Base-by-base conservation (phyloP, 2,329 filamentous ascomycete species). In the Talaromyces sp. region DNA sequence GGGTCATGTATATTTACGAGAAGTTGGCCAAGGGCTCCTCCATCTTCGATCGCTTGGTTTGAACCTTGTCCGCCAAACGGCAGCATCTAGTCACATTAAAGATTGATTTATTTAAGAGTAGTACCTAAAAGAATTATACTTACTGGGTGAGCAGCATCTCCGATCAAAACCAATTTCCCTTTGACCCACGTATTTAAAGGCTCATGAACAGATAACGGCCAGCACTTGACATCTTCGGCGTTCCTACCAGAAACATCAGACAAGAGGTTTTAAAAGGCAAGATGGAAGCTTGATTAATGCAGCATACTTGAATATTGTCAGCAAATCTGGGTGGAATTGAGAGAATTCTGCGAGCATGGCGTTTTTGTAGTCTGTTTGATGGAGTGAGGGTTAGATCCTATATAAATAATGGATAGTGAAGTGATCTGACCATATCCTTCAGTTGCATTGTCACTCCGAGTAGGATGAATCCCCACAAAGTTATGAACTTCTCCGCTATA, bases 1-100 rank as follows among this genome's bases (percentile, higher is more conserved):
- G 3, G 27, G n/a, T 41, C 38, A 41, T 41, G 13, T 41, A 41
- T 41, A 41, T 13, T 41, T 13, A 11, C 13, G 38, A 14, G 38
- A 13, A 41, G n/a, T 13, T 11, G 14, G 4, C 46, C 46, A 11
- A 50, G 27, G 14, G 21, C 50, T 53, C 27, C 50, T 17, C 19
- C 50, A 53, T 53, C 50, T 26, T 53, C 50, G 10, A 53, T 29
- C 8, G 50, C 50, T 27, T 53, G 50, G 50, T 7, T 29, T 19
- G 8, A 19, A 10, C 50, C 50, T 51, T 71, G 63, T 19, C 75
- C 74, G 27, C 19, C 13, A 2, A 19, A 61, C 19, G 58, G 59
- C 14, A 27, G 27, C 27, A 27, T 27, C 27, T 27, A 27, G 17
- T n/a, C 11, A 41, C n/a, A n/a, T 41, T n/a, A 41, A n/a, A 41